Percentiles rank a stretch among this genome's conserved stretches.
These are phyloP conservation scores for Fusarium transvaalense DNA, from an alignment of 2,329 filamentous ascomycete species.

Conservation along the genomic window DNA sequence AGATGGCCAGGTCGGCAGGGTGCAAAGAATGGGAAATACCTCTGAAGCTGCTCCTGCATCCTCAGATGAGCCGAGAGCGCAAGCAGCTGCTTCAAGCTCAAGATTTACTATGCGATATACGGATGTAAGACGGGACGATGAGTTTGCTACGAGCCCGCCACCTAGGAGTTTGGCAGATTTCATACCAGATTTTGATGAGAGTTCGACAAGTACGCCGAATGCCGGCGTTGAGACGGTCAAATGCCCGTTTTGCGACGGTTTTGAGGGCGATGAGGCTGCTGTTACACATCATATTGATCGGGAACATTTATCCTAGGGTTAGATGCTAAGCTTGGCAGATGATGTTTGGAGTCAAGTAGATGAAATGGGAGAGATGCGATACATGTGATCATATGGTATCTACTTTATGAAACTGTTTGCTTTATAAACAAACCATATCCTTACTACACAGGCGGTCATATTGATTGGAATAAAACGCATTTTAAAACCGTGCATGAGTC, in stretches of 20 bases:
- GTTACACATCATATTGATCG: conserved; percentile 74
- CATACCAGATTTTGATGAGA: conserved; percentile 57
- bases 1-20: conserved; percentile 79
- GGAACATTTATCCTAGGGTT: conserved; percentile 49
- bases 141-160: conserved; percentile 55
- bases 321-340: neutral
- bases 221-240: conserved; percentile 44
- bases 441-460: neutral
- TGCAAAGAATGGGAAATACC: conserved; percentile 69
- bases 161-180: conserved; percentile 60
- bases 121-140: conserved; percentile 53
- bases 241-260: conserved; percentile 75
- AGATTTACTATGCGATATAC: conserved; percentile 52
- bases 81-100: conserved; percentile 38
- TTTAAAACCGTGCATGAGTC: neutral
- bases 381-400: neutral
- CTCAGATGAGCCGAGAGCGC: conserved; percentile 4
- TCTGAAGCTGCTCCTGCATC: neutral
- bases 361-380: neutral
- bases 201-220: conserved; percentile 20
- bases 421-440: neutral
- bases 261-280: conserved; percentile 76
- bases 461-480: neutral
- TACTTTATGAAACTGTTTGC: neutral
- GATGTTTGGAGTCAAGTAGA: neutral